These are phyloP conservation scores for Xylaria sp. DNA, from an alignment of 2,329 filamentous ascomycete genomes.

Conservation along the genomic window DNA sequence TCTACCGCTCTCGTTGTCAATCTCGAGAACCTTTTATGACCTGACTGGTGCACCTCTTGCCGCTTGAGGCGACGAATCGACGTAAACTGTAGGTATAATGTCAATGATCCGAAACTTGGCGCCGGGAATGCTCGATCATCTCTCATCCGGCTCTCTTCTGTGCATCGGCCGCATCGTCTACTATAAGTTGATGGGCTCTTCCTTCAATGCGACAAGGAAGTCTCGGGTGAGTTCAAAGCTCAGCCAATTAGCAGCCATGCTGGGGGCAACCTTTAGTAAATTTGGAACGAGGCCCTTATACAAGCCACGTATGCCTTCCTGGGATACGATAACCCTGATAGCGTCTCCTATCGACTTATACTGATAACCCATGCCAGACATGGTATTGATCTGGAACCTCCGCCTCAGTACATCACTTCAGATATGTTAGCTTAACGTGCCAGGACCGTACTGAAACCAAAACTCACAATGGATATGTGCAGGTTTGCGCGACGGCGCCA, in stretches of 20 bases:
- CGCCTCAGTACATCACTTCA: slow-evolving; percentile 87
- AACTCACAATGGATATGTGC: slow-evolving; percentile 95
- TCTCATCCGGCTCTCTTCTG: neutral
- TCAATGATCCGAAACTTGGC: slow-evolving; percentile 9
- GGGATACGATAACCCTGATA: slow-evolving; percentile 78
- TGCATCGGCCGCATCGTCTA: slow-evolving; percentile 28
- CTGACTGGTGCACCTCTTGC: neutral
- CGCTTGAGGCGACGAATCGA: neutral
- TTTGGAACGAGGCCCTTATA: slow-evolving; percentile 98
- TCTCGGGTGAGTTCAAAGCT: slow-evolving; percentile 96
- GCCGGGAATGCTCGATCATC: neutral
- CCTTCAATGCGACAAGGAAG: slow-evolving; percentile 74
- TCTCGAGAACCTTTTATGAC: neutral
- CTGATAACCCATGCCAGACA: slow-evolving; percentile 97
- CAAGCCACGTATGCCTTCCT: slow-evolving; percentile 85
- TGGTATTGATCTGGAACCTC: slow-evolving; percentile 98
- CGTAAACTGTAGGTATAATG: slow-evolving; percentile 14
- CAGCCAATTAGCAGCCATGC: slow-evolving; percentile 98
- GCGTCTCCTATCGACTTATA: slow-evolving; percentile 91
- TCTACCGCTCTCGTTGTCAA: neutral
- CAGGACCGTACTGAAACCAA: neutral
- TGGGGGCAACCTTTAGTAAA: slow-evolving; percentile 94
- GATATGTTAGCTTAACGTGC: slow-evolving; percentile 38
- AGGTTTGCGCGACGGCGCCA: slow-evolving; percentile 96
- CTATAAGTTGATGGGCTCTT: slow-evolving; percentile 50